Evolutionary conservation across 2,329 filamentous ascomycete genomes (phyloP), one percentile per base, ranked within the genome.

Genomic region (Neophaeococcomyces aloes): DNA sequence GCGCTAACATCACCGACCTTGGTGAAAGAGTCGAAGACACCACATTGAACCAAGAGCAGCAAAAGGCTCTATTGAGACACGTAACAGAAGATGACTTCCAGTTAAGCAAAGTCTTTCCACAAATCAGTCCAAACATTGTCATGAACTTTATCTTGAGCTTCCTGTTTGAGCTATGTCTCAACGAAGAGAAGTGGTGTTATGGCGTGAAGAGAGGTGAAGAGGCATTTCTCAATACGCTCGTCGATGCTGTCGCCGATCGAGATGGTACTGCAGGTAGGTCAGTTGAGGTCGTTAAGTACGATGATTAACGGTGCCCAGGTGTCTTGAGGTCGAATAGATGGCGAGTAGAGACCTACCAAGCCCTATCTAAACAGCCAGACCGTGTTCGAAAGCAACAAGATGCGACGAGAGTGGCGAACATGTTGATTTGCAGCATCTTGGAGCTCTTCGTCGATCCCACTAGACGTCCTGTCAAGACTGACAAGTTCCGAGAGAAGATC

Each of bases 41-140:
- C 3, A n/a, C n/a, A 17, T 29, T 23, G 37, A 15, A 23, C 6
- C 11, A 14, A 14, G 6, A 18, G 18, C 13, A 30, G 7, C 23
- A 19, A 29, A 17, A 7, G 29, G 7, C 37, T 39, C 4, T 14
- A 39, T 18, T 17, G 37, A 29, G 15, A 39, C 17, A 7, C 30
- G n/a, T 19, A 18, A 30, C 10, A 8, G 27, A 30, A 4, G 33
- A 36, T 36, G 33, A 21, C n/a, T 6, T 39, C 25, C 23, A 30
- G n/a, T 27, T 39, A 11, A 14, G 18, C 11, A 5, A 13, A 25
- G 18, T 7, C n/a, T 38, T 25, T 13, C 37, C 37, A 39, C 17
- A 39, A 3, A 30, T 39, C 25, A 30, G 37, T 30, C 7, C 25
- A 15, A n/a, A 7, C 14, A 42, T 42, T 11, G 19, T 42, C 29